These are phyloP conservation scores for Gossypium rotundifolium DNA, from an alignment of 345 rosid species.

Conservation along the genomic window DNA sequence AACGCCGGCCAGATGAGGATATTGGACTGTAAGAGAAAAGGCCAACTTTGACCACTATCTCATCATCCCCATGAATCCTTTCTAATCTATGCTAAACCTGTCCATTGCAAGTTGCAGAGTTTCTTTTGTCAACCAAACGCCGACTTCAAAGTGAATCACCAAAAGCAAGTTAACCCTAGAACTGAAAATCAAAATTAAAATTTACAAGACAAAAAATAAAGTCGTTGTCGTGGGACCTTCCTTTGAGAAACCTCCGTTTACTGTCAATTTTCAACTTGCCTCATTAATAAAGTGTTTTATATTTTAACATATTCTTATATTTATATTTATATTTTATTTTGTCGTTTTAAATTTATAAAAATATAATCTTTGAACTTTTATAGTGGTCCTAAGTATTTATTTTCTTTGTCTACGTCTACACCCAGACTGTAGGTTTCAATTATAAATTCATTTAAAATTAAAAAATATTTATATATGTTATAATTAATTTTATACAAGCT, in stretches of 20 bases:
- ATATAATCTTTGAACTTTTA: too few species aligned
- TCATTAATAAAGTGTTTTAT: background rate
- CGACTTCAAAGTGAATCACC: background rate
- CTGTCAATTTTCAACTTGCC: background rate
- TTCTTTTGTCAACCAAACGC: too few species aligned
- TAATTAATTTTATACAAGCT: too few species aligned
- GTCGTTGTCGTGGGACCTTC: background rate
- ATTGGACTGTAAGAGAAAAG: background rate
- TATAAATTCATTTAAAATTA: too few species aligned
- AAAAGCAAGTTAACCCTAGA: background rate
- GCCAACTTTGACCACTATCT: background rate
- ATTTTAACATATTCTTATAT: too few species aligned
- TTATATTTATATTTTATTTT: too few species aligned
- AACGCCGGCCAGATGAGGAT: too few species aligned
- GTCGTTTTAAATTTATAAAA: too few species aligned
- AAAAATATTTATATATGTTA: too few species aligned
- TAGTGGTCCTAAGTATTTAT: too few species aligned
- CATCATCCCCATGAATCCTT: background rate
- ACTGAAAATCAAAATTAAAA: background rate
- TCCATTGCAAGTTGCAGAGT: background rate
- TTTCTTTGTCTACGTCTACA: too few species aligned
- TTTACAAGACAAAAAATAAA: background rate
- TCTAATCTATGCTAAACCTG: background rate
- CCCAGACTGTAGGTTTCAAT: too few species aligned
- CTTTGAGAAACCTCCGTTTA: background rate